Evolutionary conservation across 139 green algal species (phyloP).

Genomic region (Asterochloris sp.): DNA sequence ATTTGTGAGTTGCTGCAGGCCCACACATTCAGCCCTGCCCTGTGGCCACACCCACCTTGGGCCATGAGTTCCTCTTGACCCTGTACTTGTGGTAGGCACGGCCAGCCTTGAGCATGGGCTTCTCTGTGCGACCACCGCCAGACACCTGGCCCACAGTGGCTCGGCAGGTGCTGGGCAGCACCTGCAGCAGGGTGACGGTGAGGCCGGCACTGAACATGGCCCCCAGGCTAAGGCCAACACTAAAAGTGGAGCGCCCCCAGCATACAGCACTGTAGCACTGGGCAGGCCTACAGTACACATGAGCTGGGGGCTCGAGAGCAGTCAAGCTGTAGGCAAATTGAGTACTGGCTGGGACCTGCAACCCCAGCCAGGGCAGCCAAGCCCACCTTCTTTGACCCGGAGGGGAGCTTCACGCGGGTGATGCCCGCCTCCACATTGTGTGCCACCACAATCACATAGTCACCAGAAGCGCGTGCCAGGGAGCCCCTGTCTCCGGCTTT

Average conservation of each 20-base stretch:
- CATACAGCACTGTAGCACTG: too few relatives aligned
- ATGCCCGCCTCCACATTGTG: slow-evolving; percentile 98
- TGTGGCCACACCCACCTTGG: slow-evolving; percentile 39
- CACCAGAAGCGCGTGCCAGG: slow-evolving; percentile 89
- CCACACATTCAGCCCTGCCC: background rate
- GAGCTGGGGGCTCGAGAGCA: too few relatives aligned
- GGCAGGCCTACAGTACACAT: too few relatives aligned
- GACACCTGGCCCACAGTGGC: slow-evolving; percentile 96
- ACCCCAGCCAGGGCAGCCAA: background rate
- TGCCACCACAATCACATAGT: slow-evolving; percentile 97
- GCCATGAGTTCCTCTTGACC: slow-evolving; percentile 93
- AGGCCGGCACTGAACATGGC: too few relatives aligned
- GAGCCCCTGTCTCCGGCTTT: slow-evolving; percentile 90
- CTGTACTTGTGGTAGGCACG: slow-evolving; percentile 96
- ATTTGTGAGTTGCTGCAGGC: background rate
- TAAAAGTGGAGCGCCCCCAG: too few relatives aligned
- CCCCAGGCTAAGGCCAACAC: too few relatives aligned
- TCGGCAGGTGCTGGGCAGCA: slow-evolving; percentile 88
- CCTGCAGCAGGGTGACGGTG: slow-evolving; percentile 40
- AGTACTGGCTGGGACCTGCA: too few relatives aligned
- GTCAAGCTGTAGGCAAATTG: too few relatives aligned
- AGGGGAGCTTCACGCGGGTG: slow-evolving; percentile 98
- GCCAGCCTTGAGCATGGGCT: slow-evolving; percentile 99
- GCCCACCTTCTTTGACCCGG: slow-evolving; percentile 93
- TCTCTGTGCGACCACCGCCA: slow-evolving; percentile 97